A percentile compares a stretch with the other conserved stretches of the same genome.
Evolutionary conservation across 2,329 filamentous ascomycete genomes (phyloP).

Genomic region (Metarhizium anisopliae): DNA sequence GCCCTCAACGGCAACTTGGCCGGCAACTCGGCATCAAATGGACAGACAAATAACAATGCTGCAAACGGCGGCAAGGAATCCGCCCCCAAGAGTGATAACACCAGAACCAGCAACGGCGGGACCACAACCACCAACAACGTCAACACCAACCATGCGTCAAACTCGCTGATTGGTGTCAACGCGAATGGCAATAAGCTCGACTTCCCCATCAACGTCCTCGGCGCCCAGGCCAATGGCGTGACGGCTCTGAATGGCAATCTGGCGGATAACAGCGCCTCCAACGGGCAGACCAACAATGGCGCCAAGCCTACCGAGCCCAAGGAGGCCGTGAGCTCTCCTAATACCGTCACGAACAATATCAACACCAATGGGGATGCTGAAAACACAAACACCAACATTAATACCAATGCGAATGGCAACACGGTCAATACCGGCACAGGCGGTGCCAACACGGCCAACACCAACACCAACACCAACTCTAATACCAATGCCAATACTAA

Average conservation of each 20-base stretch:
- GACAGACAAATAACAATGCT: too few relatives aligned
- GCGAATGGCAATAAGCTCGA: background rate
- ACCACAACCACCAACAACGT: background rate
- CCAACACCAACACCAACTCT: background rate
- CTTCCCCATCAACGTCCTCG: slow-evolving; percentile 1
- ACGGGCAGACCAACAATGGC: background rate
- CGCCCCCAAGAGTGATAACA: too few relatives aligned
- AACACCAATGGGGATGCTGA: too few relatives aligned
- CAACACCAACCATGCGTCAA: background rate
- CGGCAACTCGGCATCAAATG: background rate
- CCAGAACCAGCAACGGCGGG: background rate
- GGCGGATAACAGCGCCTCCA: background rate
- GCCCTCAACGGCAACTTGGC: background rate
- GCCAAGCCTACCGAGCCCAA: background rate
- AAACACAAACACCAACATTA: too few relatives aligned
- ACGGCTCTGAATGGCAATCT: background rate
- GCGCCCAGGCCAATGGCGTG: background rate
- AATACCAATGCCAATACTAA: background rate
- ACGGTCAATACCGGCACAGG: background rate
- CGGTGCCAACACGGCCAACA: background rate
- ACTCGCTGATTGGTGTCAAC: background rate
- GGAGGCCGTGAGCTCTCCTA: too few relatives aligned
- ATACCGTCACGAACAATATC: too few relatives aligned
- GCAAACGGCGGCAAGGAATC: background rate
- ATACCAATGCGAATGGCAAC: background rate